A percentile compares a stretch with the other conserved stretches of the same genome.
phyloP scores from a whole-genome alignment of 345 rosid species.

The Clarkia xantiana region DNA sequence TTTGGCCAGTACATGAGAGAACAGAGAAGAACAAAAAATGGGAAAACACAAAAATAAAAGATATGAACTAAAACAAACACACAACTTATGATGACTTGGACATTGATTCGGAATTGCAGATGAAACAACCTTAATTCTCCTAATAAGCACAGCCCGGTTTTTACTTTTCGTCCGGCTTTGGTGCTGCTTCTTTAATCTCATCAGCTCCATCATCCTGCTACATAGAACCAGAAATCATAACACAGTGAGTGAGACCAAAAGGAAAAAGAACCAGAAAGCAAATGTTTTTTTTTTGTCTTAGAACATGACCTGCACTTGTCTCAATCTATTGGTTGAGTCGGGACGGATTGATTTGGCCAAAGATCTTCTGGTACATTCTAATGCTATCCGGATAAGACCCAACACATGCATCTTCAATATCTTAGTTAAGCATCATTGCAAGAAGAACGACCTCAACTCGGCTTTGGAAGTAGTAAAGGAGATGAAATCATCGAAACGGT shows the following conservation, averaged over 20 bases:
- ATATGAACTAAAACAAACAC: slow-evolving; percentile 17
- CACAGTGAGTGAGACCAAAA: background rate
- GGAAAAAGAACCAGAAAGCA: background rate
- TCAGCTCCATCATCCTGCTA: slow-evolving; percentile 74
- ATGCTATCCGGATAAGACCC: slow-evolving; percentile 39
- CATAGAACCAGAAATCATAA: background rate
- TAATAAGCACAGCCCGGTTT: slow-evolving; percentile 16
- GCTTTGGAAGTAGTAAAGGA: slow-evolving; percentile 54
- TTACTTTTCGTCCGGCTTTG: slow-evolving; percentile 45
- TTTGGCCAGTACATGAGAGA: background rate
- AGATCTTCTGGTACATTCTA: slow-evolving; percentile 36
- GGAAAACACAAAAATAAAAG: slow-evolving; percentile 7
- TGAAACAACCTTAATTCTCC: slow-evolving; percentile 44
- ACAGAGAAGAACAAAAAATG: background rate
- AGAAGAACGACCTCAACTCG: slow-evolving; percentile 39
- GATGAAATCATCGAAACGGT: slow-evolving; percentile 45
- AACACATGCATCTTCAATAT: slow-evolving; percentile 90
- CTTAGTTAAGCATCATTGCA: slow-evolving; percentile 71
- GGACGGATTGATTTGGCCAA: slow-evolving; percentile 38
- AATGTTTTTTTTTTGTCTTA: background rate
- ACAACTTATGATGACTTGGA: slow-evolving; percentile 28
- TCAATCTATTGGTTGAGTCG: slow-evolving; percentile 62
- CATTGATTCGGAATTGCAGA: slow-evolving; percentile 10
- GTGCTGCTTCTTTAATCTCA: slow-evolving; percentile 68
- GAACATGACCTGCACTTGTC: slow-evolving; percentile 86